These are phyloP conservation scores for Turnera subulata DNA, from an alignment of 345 rosid species.

Conservation along the genomic window DNA sequence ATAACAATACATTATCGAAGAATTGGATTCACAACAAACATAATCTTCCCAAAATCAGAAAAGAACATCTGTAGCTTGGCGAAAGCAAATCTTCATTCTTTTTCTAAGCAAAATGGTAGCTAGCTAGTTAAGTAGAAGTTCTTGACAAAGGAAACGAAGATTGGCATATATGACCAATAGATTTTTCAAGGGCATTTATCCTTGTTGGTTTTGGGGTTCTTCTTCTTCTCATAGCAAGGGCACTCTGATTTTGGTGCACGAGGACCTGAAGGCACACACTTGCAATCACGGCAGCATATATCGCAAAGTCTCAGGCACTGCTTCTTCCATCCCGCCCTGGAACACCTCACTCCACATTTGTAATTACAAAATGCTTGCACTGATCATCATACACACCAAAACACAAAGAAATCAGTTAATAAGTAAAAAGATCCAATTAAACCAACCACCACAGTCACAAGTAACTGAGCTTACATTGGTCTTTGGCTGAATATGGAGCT, in stretches of 20 bases:
- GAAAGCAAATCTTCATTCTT: no score
- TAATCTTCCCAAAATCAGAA: no score
- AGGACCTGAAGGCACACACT: slow-evolving; percentile 29
- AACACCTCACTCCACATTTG: slow-evolving; percentile 19
- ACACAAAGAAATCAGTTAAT: no score
- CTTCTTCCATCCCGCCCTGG: slow-evolving; percentile 6
- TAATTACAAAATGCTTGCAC: slow-evolving; percentile 9
- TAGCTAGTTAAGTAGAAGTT: no score
- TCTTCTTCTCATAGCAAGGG: slow-evolving; percentile 25
- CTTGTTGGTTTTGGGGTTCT: slow-evolving; percentile 14
- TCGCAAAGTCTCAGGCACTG: slow-evolving; percentile 19
- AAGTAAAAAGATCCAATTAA: no score
- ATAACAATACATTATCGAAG: no score
- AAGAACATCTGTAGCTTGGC: no score
- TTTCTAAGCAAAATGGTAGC: no score
- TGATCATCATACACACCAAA: neutral
- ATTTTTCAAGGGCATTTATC: slow-evolving; percentile 26
- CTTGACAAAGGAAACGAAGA: no score
- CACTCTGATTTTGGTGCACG: slow-evolving; percentile 22
- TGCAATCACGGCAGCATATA: slow-evolving; percentile 21
- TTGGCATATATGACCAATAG: no score
- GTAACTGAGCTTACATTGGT: neutral
- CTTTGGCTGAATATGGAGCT: neutral
- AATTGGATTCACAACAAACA: no score
- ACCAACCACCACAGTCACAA: no score